phyloP scores from a whole-genome alignment of 441 rosid species.

The Bocquillonia castaneifolia region DNA sequence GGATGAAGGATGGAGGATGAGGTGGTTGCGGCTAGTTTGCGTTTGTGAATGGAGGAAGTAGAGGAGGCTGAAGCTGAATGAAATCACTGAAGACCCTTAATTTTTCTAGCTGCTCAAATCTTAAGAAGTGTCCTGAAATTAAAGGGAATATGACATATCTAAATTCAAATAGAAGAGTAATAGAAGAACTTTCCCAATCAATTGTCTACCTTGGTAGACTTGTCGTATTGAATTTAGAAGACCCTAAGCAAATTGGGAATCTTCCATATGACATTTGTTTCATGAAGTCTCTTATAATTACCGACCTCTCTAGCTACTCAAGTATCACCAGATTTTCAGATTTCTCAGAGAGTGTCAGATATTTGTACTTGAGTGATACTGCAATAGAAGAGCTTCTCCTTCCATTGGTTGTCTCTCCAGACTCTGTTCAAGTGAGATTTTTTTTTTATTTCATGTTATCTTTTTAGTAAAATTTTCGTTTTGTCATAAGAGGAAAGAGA shows the following conservation, averaged over 20 bases:
- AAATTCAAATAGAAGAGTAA: background rate
- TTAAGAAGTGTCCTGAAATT: background rate
- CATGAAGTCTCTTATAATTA: slow-evolving; percentile 12
- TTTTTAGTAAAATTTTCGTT: too few species aligned
- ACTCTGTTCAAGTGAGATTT: too few species aligned
- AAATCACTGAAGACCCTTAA: slow-evolving; percentile 4
- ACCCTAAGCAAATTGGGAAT: slow-evolving; percentile 24
- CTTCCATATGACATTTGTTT: slow-evolving; percentile 23
- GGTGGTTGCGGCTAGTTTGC: too few species aligned
- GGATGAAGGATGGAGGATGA: too few species aligned
- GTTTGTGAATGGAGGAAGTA: too few species aligned
- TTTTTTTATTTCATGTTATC: too few species aligned
- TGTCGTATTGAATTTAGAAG: background rate
- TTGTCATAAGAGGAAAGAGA: too few species aligned
- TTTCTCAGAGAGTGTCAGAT: slow-evolving; percentile 13
- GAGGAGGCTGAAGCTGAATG: too few species aligned
- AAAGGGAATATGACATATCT: background rate
- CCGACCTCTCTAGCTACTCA: slow-evolving; percentile 19
- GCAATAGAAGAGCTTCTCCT: slow-evolving; percentile 16
- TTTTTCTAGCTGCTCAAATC: slow-evolving; percentile 12
- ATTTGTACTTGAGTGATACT: background rate
- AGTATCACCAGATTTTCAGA: slow-evolving; percentile 16
- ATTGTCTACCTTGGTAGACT: slow-evolving; percentile 1
- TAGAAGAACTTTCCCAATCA: slow-evolving; percentile 12
- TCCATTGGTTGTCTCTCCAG: background rate